Evolutionary conservation across 495 filamentous ascomycete species (phyloP).

Genomic region (Lophiostoma macrostomum): DNA sequence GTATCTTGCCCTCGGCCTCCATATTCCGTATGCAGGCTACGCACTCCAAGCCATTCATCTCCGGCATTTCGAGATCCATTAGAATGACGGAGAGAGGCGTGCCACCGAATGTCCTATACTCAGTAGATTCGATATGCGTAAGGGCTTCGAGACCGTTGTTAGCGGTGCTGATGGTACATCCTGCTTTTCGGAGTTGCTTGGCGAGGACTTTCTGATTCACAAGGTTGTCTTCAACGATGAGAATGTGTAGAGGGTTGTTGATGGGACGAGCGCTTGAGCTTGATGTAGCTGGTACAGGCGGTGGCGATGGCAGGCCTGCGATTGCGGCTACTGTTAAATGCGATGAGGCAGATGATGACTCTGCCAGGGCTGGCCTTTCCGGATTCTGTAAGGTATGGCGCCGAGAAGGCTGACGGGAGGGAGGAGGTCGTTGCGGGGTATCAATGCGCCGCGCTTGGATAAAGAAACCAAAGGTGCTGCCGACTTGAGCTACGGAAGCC

Average conservation of each 20-base stretch:
- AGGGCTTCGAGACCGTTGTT: conserved; percentile 38
- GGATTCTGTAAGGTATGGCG: too few relatives aligned
- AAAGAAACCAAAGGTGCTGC: conserved; percentile 40
- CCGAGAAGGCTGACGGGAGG: neutral
- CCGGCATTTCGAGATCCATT: conserved; percentile 41
- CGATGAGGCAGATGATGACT: too few relatives aligned
- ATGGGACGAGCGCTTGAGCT: too few relatives aligned
- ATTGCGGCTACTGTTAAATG: too few relatives aligned
- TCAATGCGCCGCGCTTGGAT: conserved; percentile 26
- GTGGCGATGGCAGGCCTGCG: too few relatives aligned
- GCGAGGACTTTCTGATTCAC: conserved; percentile 38
- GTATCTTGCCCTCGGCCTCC: conserved; percentile 26
- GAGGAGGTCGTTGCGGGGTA: neutral
- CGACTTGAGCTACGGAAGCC: conserved; percentile 30
- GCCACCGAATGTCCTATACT: conserved; percentile 1
- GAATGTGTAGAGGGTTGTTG: conserved; percentile 15
- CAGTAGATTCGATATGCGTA: conserved; percentile 16
- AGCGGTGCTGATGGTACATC: conserved; percentile 32
- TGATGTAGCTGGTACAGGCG: neutral
- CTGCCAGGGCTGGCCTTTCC: too few relatives aligned
- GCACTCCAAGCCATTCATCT: conserved; percentile 37
- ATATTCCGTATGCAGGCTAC: conserved; percentile 33
- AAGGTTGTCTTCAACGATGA: conserved; percentile 38
- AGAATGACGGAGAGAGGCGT: conserved; percentile 30
- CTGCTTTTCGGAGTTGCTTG: conserved; percentile 31